Evolutionary conservation across 345 rosid species (phyloP).

Genomic region (Triadica sebifera): DNA sequence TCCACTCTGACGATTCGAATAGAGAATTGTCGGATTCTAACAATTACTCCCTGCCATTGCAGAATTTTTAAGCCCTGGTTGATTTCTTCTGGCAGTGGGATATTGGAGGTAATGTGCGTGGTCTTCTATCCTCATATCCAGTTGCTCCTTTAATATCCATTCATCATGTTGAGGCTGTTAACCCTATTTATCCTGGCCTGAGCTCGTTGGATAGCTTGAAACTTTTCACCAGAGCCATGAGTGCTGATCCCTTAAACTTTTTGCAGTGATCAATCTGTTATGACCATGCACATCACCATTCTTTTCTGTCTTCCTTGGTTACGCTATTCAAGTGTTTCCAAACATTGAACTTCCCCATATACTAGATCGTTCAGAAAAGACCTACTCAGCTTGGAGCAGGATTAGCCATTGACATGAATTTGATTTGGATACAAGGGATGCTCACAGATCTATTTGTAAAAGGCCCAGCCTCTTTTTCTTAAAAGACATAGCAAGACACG

Average conservation of each 20-base stretch:
- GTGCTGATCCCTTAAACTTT: conserved; percentile 59
- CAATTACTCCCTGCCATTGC: conserved; percentile 1
- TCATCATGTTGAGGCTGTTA: conserved; percentile 85
- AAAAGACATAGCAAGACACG: conserved; percentile 42
- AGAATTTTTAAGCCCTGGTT: background rate
- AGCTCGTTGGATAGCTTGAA: conserved; percentile 63
- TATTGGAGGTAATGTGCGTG: conserved; percentile 76
- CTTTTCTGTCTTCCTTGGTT: conserved; percentile 72
- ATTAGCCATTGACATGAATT: conserved; percentile 54
- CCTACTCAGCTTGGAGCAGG: conserved; percentile 84
- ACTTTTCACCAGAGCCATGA: conserved; percentile 76
- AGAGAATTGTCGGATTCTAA: too few relatives aligned
- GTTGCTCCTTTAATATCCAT: conserved; percentile 79
- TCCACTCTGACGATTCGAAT: too few relatives aligned
- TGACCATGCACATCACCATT: conserved; percentile 47
- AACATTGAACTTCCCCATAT: conserved; percentile 57
- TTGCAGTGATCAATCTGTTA: conserved; percentile 83
- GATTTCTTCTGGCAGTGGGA: conserved; percentile 66
- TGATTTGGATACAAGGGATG: conserved; percentile 74
- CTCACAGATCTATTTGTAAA: conserved; percentile 57
- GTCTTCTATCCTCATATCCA: conserved; percentile 76
- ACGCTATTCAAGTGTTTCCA: conserved; percentile 81
- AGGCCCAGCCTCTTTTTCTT: conserved; percentile 53
- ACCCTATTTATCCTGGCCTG: conserved; percentile 79
- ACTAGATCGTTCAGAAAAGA: conserved; percentile 70